These are phyloP conservation scores for Phytophthora fragariaefolia DNA, from an alignment of 352 stramenopile genomes.

Conservation along the genomic window DNA sequence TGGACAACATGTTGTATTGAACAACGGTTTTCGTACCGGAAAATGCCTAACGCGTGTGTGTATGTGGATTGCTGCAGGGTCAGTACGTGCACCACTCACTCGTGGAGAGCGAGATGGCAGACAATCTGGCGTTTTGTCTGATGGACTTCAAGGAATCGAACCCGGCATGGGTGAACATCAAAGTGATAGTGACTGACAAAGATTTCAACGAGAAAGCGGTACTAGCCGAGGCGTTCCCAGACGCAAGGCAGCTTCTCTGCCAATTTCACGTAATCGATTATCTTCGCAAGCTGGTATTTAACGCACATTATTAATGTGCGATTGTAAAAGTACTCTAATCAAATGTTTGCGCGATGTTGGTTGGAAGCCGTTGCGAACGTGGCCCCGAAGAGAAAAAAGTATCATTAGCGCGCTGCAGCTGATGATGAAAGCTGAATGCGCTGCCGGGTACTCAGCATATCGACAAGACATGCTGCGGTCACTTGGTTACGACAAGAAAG, in stretches of 20 bases:
- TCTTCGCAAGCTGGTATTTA: conserved; percentile 8
- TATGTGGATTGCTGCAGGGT: conserved; percentile 1
- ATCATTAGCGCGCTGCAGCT: conserved; percentile 6
- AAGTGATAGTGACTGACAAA: conserved; percentile 18
- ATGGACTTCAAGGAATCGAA: conserved; percentile 19
- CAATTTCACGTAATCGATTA: conserved; percentile 24
- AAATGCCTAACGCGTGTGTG: not conserved
- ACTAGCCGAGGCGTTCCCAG: conserved; percentile 12
- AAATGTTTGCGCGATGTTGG: not conserved
- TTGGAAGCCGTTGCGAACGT: conserved; percentile 1
- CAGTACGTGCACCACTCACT: conserved; percentile 24
- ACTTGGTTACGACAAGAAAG: conserved; percentile 10
- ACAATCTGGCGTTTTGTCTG: conserved; percentile 11
- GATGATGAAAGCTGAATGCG: conserved; percentile 16
- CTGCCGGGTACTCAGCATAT: not conserved
- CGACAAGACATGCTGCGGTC: too few relatives aligned
- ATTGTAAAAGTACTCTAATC: not conserved
- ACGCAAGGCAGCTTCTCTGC: conserved; percentile 18
- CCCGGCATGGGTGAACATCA: conserved; percentile 18
- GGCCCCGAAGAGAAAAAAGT: not conserved
- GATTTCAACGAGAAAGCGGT: conserved; percentile 23
- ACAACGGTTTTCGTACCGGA: conserved; percentile 1
- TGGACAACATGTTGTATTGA: not conserved
- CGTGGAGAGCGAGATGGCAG: conserved; percentile 8
- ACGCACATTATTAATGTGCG: not conserved